A percentile compares a stretch with the other conserved stretches of the same genome.
Evolutionary conservation across 2,329 filamentous ascomycete genomes (phyloP).

Genomic region (Fusarium sp.): DNA sequence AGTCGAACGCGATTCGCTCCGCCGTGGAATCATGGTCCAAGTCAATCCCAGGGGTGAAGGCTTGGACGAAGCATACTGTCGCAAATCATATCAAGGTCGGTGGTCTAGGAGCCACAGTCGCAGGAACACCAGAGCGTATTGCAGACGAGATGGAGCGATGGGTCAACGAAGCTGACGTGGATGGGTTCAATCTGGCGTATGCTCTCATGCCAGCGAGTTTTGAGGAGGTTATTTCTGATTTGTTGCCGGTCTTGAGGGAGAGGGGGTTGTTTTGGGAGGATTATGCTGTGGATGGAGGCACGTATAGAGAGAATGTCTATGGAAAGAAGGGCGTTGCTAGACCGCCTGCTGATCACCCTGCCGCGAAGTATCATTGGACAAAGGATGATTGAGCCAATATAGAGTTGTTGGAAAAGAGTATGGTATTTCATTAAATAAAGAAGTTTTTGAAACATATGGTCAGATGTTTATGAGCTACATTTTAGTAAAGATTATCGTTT

Average conservation of each 20-base stretch:
- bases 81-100: constrained; percentile 75
- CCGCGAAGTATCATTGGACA: constrained; percentile 52
- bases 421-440: neutral
- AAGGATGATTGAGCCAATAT: constrained; percentile 38
- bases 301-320: constrained; percentile 56
- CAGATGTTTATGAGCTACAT: neutral
- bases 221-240: constrained; percentile 70
- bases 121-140: constrained; percentile 72
- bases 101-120: constrained; percentile 70
- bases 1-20: constrained; percentile 67
- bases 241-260: constrained; percentile 69
- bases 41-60: constrained; percentile 65
- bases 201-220: constrained; percentile 66
- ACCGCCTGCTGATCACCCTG: constrained; percentile 52
- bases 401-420: neutral
- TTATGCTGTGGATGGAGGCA: constrained; percentile 55
- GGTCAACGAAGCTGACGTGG: constrained; percentile 74
- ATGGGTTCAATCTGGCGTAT: constrained; percentile 73
- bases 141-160: constrained; percentile 75
- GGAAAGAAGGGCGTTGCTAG: constrained; percentile 46
- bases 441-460: neutral
- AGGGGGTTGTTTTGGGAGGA: constrained; percentile 67
- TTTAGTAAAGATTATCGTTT: too few relatives aligned
- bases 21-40: constrained; percentile 64
- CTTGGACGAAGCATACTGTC: constrained; percentile 79